Base-by-base conservation (phyloP, 257 asterid species). In the Ocimum tenuiflorum region DNA sequence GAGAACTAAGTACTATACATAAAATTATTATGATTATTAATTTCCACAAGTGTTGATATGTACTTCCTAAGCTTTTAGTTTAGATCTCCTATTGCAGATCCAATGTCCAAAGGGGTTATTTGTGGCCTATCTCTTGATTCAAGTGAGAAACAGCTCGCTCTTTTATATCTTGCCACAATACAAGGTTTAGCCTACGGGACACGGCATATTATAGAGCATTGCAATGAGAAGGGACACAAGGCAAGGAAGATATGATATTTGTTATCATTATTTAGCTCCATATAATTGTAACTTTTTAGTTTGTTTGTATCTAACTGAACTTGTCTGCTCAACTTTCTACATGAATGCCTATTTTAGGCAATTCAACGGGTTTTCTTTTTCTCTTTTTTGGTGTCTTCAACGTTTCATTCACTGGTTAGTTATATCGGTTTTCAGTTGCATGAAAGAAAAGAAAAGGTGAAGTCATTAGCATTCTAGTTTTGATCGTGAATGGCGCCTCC, bases 51-150 rank as follows among this genome's bases (percentile, higher is more conserved):
- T 67, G 67, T 61, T 66, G 43, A 17, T 33, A 23, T 72, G 55
- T 65, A 57, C 53, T 65, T 33, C 46, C 69, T 74, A 55, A 75
- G 46, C 53, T 75, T 75, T 69, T 79, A 49, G 69, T 73, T 72
- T 78, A 92, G 99, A 81, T 92, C 99, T 65, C 99, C 99, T 19
- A 68, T 87, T 81, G 97, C 99, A 78, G 99, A 92, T 77, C 99
- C 99, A 48, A 67, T 74, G 39, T 88, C 95, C 2, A 92, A 88
- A 83, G 99, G 99, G 68, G 71, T 89, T 59, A 60, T 92, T 57
- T 78, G 82, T 78, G 99, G 99, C 69, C 78, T 92, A 69, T 84
- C 94, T 65, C 91, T 92, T 54, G 97, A 89, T 79, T 68, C 94
- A 62, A 81, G 91, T 72, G 99, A 88, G 70, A 84, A 82, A 39